Conservation (phyloP, 345 rosid genomes). For the Citropsis articulata region DNA sequence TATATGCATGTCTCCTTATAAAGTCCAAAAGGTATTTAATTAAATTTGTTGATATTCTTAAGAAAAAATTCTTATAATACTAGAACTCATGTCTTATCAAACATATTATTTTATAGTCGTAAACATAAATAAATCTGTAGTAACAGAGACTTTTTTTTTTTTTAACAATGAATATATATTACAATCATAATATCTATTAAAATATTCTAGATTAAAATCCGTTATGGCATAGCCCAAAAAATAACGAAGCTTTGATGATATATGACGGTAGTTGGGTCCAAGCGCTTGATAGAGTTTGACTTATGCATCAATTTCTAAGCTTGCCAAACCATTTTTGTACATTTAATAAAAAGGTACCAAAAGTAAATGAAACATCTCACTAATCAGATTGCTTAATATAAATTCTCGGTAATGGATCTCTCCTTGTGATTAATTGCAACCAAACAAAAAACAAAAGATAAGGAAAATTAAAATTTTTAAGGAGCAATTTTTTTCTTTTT, state of each 20-base stretch:
- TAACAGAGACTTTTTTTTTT: no score
- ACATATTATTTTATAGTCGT: no score
- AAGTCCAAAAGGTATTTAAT: rapidly evolving
- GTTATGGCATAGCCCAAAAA: no score
- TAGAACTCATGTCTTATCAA: no score
- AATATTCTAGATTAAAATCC: no score
- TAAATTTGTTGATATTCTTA: no score
- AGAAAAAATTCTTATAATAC: rapidly evolving
- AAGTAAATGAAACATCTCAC: neutral
- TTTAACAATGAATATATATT: no score
- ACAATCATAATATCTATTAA: no score
- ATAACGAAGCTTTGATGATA: neutral
- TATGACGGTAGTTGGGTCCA: neutral
- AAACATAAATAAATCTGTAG: neutral
- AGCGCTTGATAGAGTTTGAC: neutral
- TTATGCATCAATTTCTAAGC: neutral
- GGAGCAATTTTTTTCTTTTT: neutral
- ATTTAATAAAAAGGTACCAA: neutral
- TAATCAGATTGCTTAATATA: no score
- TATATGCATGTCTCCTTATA: no score
- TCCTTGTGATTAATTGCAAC: neutral
- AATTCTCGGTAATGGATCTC: neutral
- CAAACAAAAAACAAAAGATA: neutral
- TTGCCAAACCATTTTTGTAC: neutral
- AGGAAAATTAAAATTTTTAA: neutral